Conservation (phyloP, 306 rosid species). For the Cucurbita ficifolia region DNA sequence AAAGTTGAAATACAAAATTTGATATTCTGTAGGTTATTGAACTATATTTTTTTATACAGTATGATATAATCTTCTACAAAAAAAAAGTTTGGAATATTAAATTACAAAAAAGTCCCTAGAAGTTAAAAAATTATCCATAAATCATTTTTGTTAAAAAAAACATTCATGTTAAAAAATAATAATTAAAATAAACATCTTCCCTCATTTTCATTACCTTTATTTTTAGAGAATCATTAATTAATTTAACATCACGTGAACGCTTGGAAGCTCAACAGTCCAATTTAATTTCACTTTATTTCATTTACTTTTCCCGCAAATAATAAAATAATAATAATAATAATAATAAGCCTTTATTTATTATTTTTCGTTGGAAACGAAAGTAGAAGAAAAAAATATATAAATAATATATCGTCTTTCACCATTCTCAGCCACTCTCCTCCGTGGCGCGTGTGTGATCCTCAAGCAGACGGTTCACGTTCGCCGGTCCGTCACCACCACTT, state of each 20-base stretch:
- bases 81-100: background rate
- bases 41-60: too few relatives aligned
- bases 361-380: too few relatives aligned
- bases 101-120: background rate
- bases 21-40: background rate
- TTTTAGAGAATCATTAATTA: background rate
- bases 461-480: background rate
- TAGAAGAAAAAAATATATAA: background rate
- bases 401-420: background rate
- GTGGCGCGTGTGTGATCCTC: background rate
- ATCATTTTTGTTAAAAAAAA: background rate
- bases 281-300: background rate
- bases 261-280: background rate
- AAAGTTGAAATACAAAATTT: background rate
- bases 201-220: background rate
- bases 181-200: background rate
- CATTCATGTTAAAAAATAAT: background rate
- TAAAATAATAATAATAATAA: background rate
- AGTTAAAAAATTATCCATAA: background rate
- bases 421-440: slow-evolving; percentile 3
- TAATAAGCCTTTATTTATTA: background rate
- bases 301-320: background rate
- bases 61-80: too few relatives aligned
- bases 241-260: background rate
- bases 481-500: slow-evolving; percentile 8